These are phyloP conservation scores for Phytophthora colocasiae DNA, from an alignment of 352 stramenopile genomes.

Conservation along the genomic window DNA sequence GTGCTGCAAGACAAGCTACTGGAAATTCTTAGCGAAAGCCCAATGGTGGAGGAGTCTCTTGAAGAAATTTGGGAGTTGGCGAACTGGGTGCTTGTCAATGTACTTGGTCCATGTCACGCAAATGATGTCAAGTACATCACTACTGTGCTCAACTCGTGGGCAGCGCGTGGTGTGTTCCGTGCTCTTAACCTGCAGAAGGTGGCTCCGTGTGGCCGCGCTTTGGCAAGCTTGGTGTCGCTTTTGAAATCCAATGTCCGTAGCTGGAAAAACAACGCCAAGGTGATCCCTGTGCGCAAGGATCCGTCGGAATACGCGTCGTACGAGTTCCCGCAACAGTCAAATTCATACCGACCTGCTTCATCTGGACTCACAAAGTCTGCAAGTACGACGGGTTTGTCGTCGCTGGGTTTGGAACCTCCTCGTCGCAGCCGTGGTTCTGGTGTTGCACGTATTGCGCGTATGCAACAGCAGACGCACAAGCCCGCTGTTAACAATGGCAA, in stretches of 20 bases:
- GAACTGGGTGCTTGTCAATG: conserved; percentile 94
- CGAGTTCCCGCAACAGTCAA: conserved; percentile 74
- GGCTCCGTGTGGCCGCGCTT: conserved; percentile 61
- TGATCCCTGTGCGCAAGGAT: conserved; percentile 82
- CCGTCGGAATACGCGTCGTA: conserved; percentile 88
- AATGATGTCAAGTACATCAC: conserved; percentile 95
- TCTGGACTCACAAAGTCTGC: conserved; percentile 87
- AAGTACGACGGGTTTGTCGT: conserved; percentile 87
- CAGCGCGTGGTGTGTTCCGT: conserved; percentile 79
- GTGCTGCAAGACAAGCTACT: conserved; percentile 85
- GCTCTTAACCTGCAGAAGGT: conserved; percentile 80
- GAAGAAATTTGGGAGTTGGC: conserved; percentile 98
- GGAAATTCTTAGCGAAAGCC: conserved; percentile 74
- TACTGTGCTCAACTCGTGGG: conserved; percentile 84
- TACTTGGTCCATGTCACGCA: conserved; percentile 95
- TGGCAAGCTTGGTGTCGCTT: conserved; percentile 76
- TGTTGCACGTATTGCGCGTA: conserved; percentile 81
- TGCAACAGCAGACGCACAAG: conserved; percentile 80
- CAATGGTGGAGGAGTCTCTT: conserved; percentile 92
- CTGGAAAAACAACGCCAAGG: conserved; percentile 86
- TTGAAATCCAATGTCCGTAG: conserved; percentile 68
- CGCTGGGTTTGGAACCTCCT: conserved; percentile 73
- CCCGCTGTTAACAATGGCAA: conserved; percentile 62
- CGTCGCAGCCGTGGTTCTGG: conserved; percentile 83
- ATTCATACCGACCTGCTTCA: conserved; percentile 43